Percentiles rank a stretch among this genome's conserved stretches.
Evolutionary conservation across 2,329 filamentous ascomycete species (phyloP).

Genomic region (Pyrenophora seminiperda): DNA sequence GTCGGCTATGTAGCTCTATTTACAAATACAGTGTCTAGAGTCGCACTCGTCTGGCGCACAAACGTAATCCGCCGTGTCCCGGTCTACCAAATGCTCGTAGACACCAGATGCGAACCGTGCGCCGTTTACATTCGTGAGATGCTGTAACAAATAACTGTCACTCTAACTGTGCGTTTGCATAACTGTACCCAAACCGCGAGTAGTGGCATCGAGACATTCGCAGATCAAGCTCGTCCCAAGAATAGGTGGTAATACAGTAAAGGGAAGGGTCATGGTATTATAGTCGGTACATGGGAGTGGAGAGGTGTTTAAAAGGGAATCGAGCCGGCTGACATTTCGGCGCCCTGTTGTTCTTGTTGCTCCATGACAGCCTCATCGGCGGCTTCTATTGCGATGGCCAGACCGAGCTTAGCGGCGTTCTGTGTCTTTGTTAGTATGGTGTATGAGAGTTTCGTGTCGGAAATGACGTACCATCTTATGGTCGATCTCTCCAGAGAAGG

Average conservation of each 20-base stretch:
- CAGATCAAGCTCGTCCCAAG: conserved; percentile 35
- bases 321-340: conserved; percentile 34
- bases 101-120: conserved; percentile 29
- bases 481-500: conserved; percentile 95
- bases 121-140: conserved; percentile 31
- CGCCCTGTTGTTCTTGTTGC: conserved; percentile 44
- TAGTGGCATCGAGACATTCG: conserved; percentile 27
- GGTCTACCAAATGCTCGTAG: conserved; percentile 27
- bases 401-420: conserved; percentile 93
- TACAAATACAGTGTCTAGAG: conserved; percentile 33
- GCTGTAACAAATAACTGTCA: conserved; percentile 10
- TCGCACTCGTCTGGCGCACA: conserved; percentile 18
- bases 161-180: conserved; percentile 20
- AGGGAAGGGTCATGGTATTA: conserved; percentile 47
- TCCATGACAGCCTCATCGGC: conserved; percentile 50
- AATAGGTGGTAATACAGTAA: conserved; percentile 49
- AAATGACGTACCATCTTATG: conserved; percentile 81
- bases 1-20: conserved; percentile 41
- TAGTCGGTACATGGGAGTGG: conserved; percentile 36
- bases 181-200: conserved; percentile 36
- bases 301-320: conserved; percentile 48
- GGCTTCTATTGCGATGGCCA: conserved; percentile 74
- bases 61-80: conserved; percentile 16
- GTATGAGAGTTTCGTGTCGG: background rate
- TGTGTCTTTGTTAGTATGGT: conserved; percentile 50